Base-by-base conservation (phyloP, 768 basidiomycete species). In the Phaffia australis region DNA sequence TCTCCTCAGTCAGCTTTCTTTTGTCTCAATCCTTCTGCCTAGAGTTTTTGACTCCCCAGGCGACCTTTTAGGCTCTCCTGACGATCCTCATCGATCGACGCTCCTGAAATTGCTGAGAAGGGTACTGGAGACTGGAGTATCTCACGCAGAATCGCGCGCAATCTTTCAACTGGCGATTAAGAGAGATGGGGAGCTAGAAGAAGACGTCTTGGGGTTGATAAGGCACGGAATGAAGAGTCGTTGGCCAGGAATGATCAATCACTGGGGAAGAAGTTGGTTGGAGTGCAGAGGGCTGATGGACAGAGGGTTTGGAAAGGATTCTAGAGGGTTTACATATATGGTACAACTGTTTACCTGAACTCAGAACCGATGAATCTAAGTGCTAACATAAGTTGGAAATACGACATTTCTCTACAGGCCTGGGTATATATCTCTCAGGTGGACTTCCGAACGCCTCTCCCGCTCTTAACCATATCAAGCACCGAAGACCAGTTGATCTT, bases 161-260 rank as follows among this genome's bases (percentile, higher is more conserved):
- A 81, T 90, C 49, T 84, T 91, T 63, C 83, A 85, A 70, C 79
- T 65, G 15, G 64, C 63, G 1, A 58, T 70, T 21, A 51, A 54
- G 32, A 27, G 23, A 25, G 66, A 60, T 42, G 64, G 66, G n/a
- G 51, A 50, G 16, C 49, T 73, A 25, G 60, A 73, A 49, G 46
- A 67, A 4, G 65, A 70, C 51, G 70, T 87, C 47, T 74, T 89
- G 55, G 87, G 88, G 54, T 75, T 88, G 30, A 79, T 90, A 62
- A 82, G 86, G 8, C 80, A 81, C 56, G 84, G 83, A 2, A 84
- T 87, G 80, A 85, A 83, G 74, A 83, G 84, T 49, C 81, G 83
- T 46, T 90, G 88, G 89, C 83, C 86, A 0, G 82, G 84, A 64
- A 88, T 90, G 73, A 81, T 91, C 68, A 86, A 83, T 2, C 77